phyloP scores from a whole-genome alignment of 495 filamentous ascomycete species.

The Talaromyces proteolyticus region DNA sequence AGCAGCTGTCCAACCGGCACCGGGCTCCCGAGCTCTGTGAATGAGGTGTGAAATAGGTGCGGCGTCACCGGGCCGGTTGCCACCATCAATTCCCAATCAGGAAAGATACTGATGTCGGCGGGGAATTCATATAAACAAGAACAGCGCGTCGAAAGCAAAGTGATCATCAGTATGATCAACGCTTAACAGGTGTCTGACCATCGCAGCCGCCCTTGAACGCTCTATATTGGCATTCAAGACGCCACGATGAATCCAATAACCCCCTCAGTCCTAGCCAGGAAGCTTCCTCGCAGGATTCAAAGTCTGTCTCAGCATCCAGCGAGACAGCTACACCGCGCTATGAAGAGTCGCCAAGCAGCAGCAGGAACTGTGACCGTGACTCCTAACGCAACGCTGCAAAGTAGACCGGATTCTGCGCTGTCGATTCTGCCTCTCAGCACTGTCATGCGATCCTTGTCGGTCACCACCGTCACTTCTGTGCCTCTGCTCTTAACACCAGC shows the following conservation, averaged over 20 bases:
- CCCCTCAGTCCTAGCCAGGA: no score
- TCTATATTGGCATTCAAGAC: no score
- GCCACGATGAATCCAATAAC: no score
- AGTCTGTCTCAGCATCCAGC: no score
- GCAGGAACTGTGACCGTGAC: not conserved
- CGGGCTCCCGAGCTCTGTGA: not conserved
- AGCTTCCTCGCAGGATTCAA: no score
- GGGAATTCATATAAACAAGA: no score
- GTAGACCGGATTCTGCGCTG: conserved; percentile 35
- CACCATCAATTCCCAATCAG: not conserved
- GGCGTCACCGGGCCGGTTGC: not conserved
- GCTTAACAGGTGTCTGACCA: no score
- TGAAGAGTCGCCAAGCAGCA: not conserved
- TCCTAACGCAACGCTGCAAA: not conserved
- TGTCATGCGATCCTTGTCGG: conserved; percentile 66
- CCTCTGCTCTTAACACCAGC: conserved; percentile 59
- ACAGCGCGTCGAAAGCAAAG: not conserved
- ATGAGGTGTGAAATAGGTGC: not conserved
- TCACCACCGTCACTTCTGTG: conserved; percentile 70
- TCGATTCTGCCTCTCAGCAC: conserved; percentile 60
- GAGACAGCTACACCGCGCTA: not conserved
- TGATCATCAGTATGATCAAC: no score
- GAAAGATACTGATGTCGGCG: not conserved
- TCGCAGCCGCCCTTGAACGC: no score
- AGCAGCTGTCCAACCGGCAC: not conserved